A percentile compares a stretch with the other conserved stretches of the same genome.
Evolutionary conservation across 371 early-diverging fungal species (phyloP).

Genomic region (Rhizopus sp.): DNA sequence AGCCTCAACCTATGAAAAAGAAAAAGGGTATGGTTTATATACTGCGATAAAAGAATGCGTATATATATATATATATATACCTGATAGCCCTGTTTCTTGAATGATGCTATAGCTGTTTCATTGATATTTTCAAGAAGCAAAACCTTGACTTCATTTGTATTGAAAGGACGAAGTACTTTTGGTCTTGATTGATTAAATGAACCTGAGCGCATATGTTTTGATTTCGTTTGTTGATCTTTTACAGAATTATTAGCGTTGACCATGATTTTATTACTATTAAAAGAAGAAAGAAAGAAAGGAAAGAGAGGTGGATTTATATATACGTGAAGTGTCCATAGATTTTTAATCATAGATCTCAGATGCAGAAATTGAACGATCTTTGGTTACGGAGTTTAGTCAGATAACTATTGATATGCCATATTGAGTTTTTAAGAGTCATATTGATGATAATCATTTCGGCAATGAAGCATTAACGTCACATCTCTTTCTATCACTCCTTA

Average conservation of each 20-base stretch:
- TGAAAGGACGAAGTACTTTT: conserved; percentile 60
- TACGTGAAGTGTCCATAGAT: too few relatives aligned
- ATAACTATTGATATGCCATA: too few relatives aligned
- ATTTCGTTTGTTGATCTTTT: conserved; percentile 1
- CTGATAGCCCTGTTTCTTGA: conserved; percentile 87
- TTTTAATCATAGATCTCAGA: too few relatives aligned
- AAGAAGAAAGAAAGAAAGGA: neutral
- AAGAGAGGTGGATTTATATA: neutral
- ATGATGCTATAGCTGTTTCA: conserved; percentile 74
- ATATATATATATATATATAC: conserved; percentile 46
- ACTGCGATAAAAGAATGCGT: too few relatives aligned
- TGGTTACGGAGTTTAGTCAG: too few relatives aligned
- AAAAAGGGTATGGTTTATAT: too few relatives aligned
- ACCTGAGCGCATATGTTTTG: conserved; percentile 19
- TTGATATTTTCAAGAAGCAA: conserved; percentile 89
- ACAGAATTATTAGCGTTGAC: neutral
- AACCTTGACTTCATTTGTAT: conserved; percentile 70
- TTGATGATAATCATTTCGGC: too few relatives aligned
- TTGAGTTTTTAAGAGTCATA: too few relatives aligned
- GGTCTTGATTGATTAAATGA: conserved; percentile 25
- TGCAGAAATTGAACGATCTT: too few relatives aligned
- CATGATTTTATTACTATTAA: conserved; percentile 3
- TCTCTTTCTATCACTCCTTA: too few relatives aligned
- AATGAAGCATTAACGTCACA: too few relatives aligned
- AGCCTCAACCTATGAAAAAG: conserved; percentile 72